phyloP scores from a whole-genome alignment of 1,284 basidiomycete genomes.

The Rhodotorula sp. region DNA sequence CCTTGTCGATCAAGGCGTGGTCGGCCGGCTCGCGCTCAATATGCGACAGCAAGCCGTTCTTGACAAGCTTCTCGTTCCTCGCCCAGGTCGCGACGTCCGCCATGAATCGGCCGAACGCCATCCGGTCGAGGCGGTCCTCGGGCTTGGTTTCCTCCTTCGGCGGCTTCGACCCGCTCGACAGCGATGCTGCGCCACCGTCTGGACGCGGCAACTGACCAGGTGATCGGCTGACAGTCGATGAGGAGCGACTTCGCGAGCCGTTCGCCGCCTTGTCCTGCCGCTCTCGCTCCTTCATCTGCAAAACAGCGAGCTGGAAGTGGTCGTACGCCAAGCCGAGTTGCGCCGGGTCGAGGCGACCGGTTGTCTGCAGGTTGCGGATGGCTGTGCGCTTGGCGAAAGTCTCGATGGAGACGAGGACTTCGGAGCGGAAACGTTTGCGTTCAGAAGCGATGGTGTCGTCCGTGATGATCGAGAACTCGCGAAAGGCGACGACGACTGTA shows the following conservation, averaged over 20 bases:
- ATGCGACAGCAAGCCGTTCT: slow-evolving; percentile 81
- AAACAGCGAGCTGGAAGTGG: slow-evolving; percentile 56
- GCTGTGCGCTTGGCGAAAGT: slow-evolving; percentile 93
- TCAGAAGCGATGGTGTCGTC: slow-evolving; percentile 91
- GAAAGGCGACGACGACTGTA: slow-evolving; percentile 75
- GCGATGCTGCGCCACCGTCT: slow-evolving; percentile 1
- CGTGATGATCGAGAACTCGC: slow-evolving; percentile 90
- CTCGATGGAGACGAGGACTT: slow-evolving; percentile 92
- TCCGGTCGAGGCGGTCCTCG: slow-evolving; percentile 81
- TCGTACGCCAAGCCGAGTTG: slow-evolving; percentile 88
- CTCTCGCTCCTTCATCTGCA: slow-evolving; percentile 38
- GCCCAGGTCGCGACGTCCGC: slow-evolving; percentile 96
- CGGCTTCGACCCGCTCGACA: slow-evolving; percentile 1
- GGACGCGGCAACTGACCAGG: slow-evolving; percentile 10
- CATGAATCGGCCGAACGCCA: slow-evolving; percentile 85
- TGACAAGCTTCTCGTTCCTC: slow-evolving; percentile 86
- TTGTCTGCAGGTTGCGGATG: slow-evolving; percentile 77
- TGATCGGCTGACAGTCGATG: not conserved
- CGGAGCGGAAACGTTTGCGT: slow-evolving; percentile 78
- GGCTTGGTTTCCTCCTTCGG: slow-evolving; percentile 48
- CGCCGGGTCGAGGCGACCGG: slow-evolving; percentile 82
- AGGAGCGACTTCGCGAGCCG: slow-evolving; percentile 3
- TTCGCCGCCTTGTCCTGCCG: not conserved
- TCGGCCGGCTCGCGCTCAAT: slow-evolving; percentile 74
- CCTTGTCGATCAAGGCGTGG: slow-evolving; percentile 67